A percentile compares a stretch with the other conserved stretches of the same genome.
phyloP scores from a whole-genome alignment of 1,284 basidiomycete species.

The Cryptococcus hybrid region DNA sequence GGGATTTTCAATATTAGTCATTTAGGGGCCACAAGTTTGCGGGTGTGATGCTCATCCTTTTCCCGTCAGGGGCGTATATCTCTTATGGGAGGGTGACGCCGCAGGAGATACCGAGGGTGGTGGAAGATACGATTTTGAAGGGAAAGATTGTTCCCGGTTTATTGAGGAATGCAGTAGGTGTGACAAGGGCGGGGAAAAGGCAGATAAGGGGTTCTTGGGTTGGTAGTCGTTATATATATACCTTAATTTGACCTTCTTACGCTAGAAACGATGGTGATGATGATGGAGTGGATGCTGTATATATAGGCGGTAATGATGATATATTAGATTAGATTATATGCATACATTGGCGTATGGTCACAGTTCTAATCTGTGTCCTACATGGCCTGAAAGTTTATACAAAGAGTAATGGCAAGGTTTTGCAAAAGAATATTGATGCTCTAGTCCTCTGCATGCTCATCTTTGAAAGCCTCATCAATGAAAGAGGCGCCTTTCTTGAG shows the following conservation, averaged over 20 bases:
- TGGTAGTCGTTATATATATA: constrained; percentile 20
- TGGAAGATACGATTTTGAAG: constrained; percentile 77
- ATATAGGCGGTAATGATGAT: no score
- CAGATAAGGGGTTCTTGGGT: constrained; percentile 23
- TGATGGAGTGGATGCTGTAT: no score
- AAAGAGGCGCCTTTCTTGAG: constrained; percentile 13
- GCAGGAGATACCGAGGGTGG: constrained; percentile 80
- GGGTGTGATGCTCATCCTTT: constrained; percentile 87
- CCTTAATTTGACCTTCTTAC: neutral
- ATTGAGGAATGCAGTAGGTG: constrained; percentile 75
- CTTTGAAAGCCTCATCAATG: neutral
- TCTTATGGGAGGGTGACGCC: constrained; percentile 94
- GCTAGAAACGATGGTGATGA: neutral
- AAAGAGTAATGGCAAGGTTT: neutral
- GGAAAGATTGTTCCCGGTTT: constrained; percentile 79
- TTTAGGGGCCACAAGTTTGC: constrained; percentile 85
- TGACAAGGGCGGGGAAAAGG: constrained; percentile 42
- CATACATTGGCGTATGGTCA: no score
- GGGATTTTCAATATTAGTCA: constrained; percentile 84
- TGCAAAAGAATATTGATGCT: neutral
- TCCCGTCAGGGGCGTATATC: constrained; percentile 74
- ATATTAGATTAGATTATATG: no score
- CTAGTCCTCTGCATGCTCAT: neutral
- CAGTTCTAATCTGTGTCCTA: no score
- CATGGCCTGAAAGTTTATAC: no score